Base-by-base conservation (phyloP, 1,284 basidiomycete genomes). In the Irpex sp. region DNA sequence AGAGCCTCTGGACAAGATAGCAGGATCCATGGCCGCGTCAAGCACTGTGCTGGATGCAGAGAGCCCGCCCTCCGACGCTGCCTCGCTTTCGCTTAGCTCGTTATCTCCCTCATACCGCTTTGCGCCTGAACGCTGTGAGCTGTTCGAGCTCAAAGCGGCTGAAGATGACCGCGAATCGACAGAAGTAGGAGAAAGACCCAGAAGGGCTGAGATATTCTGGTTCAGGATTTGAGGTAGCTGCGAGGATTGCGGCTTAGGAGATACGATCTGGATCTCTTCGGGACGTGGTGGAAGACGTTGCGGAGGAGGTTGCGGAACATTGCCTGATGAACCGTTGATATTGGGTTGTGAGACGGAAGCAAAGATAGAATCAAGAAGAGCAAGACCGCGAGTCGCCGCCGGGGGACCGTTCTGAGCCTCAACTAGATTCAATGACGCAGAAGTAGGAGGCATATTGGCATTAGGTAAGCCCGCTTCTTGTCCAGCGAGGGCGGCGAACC, bases 61-160 rank as follows among this genome's bases (percentile, higher is more conserved):
- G 58, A 76, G 76, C 19, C 68, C 78, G 39, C 78, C 77, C 36
- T 78, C 75, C 0, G 78, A 78, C 6, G 68, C 68, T 15, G 67
- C 61, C 8, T 70, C 72, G 21, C 70, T 69, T 58, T 75, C 75
- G 63, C 75, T 75, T 61, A 68, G 68, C 65, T 77, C 76, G 55
- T 75, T 73, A 58, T 89, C 88, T 26, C 87, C 87, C 69, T 88
- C 87, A 59, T 82, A 82, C n/a, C 74, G 68, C 65, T 78, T 79
- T 11, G 75, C 75, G 56, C 78, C 78, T 1, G 82, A 82, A 17
- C 72, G 74, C 9, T 75, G 75, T 15, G 75, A 77, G 46, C 71
- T 74, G 62, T 72, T 75, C 6, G 78, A 72, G 47, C 74, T 76
- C 11, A 81, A 79, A 3, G 81, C 79, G 7, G 77, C 80, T 0